phyloP scores from a whole-genome alignment of 352 stramenopile genomes.

The Globisporangium ultimum region DNA sequence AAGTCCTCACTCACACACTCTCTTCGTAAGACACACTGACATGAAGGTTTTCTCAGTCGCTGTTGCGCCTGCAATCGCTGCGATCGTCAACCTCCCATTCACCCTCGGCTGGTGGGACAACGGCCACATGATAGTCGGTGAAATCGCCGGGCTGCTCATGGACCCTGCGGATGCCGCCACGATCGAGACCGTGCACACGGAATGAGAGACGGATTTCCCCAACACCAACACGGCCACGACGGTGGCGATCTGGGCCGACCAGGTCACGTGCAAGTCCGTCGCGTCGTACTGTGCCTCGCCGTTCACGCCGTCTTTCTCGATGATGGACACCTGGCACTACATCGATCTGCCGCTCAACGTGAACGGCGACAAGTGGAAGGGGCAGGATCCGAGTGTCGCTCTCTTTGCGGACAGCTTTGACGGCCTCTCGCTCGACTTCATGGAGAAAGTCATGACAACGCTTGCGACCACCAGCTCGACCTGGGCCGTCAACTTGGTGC shows the following conservation, averaged over 20 bases:
- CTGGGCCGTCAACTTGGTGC: constrained; percentile 54
- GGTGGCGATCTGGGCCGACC: constrained; percentile 48
- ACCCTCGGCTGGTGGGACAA: constrained; percentile 60
- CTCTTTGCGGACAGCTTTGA: constrained; percentile 53
- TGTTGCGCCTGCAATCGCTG: constrained; percentile 8
- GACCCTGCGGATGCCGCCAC: constrained; percentile 32
- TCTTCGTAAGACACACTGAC: too few species aligned
- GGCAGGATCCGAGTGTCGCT: constrained; percentile 32
- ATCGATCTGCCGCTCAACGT: constrained; percentile 59
- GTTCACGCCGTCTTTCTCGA: constrained; percentile 35
- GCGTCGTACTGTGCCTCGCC: constrained; percentile 32
- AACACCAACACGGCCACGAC: constrained; percentile 49
- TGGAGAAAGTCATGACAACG: constrained; percentile 42
- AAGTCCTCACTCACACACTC: too few species aligned
- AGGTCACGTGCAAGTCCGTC: constrained; percentile 48
- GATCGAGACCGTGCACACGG: constrained; percentile 41
- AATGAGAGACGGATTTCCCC: constrained; percentile 52
- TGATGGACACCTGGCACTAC: constrained; percentile 69
- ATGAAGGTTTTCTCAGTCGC: constrained; percentile 11
- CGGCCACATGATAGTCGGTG: constrained; percentile 55
- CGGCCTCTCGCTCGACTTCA: constrained; percentile 38
- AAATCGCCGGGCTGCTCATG: constrained; percentile 54
- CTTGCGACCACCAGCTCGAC: constrained; percentile 60
- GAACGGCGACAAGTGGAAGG: constrained; percentile 37
- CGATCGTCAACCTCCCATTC: constrained; percentile 16